Percentiles rank a stretch among this genome's conserved stretches.
Evolutionary conservation across 1,139 yeast genomes (phyloP).

Genomic region (Suhomyces choctaworum): DNA sequence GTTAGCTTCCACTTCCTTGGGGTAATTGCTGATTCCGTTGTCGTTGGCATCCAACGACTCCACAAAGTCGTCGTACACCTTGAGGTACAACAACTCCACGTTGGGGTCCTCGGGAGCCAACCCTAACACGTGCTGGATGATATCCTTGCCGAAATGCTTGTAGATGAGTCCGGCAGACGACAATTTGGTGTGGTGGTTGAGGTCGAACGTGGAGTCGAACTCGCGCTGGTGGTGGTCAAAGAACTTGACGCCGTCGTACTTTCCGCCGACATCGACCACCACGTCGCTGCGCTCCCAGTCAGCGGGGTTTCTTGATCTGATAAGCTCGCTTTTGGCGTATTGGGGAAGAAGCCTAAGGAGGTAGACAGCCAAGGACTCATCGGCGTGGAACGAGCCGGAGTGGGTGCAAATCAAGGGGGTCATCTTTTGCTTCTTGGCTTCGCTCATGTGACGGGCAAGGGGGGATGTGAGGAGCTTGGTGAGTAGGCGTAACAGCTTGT

Average conservation of each 20-base stretch:
- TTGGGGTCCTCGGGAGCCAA: slow-evolving; percentile 35
- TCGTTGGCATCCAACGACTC: slow-evolving; percentile 94
- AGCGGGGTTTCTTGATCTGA: slow-evolving; percentile 80
- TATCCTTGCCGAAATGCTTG: slow-evolving; percentile 88
- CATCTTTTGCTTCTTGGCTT: slow-evolving; percentile 24
- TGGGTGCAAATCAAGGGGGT: slow-evolving; percentile 74
- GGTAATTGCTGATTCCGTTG: slow-evolving; percentile 82
- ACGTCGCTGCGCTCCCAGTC: slow-evolving; percentile 88
- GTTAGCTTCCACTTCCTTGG: slow-evolving; percentile 47
- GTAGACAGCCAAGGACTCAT: slow-evolving; percentile 93
- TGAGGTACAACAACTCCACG: slow-evolving; percentile 64
- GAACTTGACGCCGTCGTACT: slow-evolving; percentile 81
- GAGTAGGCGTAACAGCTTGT: not conserved
- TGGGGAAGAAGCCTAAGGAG: slow-evolving; percentile 75
- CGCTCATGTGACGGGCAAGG: slow-evolving; percentile 10
- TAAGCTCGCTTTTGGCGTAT: slow-evolving; percentile 62
- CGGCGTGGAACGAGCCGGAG: slow-evolving; percentile 96
- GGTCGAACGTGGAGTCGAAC: slow-evolving; percentile 39
- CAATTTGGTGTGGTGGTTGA: slow-evolving; percentile 61
- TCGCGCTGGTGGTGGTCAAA: slow-evolving; percentile 96
- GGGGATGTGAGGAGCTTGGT: not conserved
- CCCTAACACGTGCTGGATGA: slow-evolving; percentile 50
- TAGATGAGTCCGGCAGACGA: slow-evolving; percentile 93
- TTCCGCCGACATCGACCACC: slow-evolving; percentile 94
- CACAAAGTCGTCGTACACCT: slow-evolving; percentile 79